Evolutionary conservation across 257 asterid species (phyloP).

Genomic region (Nicotiana tabacum): DNA sequence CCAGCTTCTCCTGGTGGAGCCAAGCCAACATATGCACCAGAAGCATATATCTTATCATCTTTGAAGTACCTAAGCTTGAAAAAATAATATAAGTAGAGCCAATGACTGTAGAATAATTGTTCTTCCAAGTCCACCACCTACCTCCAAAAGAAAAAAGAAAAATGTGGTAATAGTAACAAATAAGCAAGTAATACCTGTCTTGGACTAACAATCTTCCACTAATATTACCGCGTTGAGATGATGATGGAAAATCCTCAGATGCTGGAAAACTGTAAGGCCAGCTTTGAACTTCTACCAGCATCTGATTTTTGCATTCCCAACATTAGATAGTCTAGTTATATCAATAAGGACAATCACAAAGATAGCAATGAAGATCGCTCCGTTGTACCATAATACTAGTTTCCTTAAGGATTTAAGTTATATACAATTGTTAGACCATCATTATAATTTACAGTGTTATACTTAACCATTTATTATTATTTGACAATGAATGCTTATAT

Average conservation of each 20-base stretch:
- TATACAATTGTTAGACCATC: too few species aligned
- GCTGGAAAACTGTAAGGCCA: conserved; percentile 70
- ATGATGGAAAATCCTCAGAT: conserved; percentile 47
- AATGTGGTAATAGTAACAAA: neutral
- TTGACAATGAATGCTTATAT: too few species aligned
- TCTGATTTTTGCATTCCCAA: conserved; percentile 18
- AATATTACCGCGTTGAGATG: conserved; percentile 51
- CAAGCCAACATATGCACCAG: conserved; percentile 57
- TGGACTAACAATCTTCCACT: conserved; percentile 47
- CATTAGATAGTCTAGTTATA: neutral
- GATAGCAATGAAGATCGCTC: neutral
- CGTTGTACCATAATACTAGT: neutral
- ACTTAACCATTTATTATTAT: too few species aligned
- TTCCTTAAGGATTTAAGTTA: too few species aligned
- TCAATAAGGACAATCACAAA: neutral
- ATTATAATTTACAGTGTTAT: too few species aligned
- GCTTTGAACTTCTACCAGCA: conserved; percentile 44
- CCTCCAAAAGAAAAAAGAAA: too few species aligned
- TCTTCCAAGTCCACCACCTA: too few species aligned
- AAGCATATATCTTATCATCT: conserved; percentile 31
- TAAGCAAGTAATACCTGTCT: conserved; percentile 38
- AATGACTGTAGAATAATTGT: too few species aligned
- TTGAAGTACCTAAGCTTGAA: conserved; percentile 28
- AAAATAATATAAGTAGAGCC: neutral
- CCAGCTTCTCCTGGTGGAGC: conserved; percentile 63